Conservation (phyloP, 257 asterid genomes). For the Cordia subcordata region DNA sequence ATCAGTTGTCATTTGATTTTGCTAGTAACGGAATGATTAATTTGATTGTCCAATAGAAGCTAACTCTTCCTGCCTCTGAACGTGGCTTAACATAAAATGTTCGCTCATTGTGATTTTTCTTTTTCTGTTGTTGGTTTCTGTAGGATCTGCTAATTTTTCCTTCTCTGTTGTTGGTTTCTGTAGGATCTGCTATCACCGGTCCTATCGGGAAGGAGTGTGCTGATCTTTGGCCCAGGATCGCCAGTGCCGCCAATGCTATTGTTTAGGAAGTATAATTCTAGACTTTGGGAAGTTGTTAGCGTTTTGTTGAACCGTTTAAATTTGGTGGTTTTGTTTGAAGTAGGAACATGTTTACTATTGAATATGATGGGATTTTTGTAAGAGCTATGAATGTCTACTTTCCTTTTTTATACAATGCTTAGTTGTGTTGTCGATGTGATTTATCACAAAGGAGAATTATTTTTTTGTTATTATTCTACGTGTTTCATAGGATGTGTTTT, state of each 20-base stretch:
- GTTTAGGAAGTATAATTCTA: constrained; percentile 6
- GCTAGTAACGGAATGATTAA: too few species aligned
- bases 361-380: background rate
- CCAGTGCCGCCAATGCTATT: constrained; percentile 44
- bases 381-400: background rate
- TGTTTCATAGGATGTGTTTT: too few species aligned
- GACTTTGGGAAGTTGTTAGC: background rate
- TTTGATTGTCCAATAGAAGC: too few species aligned
- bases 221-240: constrained; percentile 52
- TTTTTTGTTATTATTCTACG: too few species aligned
- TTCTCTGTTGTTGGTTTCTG: too few species aligned
- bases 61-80: too few species aligned
- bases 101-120: background rate
- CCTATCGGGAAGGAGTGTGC: constrained; percentile 60
- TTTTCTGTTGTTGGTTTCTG: background rate
- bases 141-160: constrained; percentile 44
- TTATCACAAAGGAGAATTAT: too few species aligned
- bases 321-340: background rate
- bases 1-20: too few species aligned
- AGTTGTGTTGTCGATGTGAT: too few species aligned
- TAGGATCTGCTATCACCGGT: constrained; percentile 45
- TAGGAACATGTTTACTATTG: background rate
- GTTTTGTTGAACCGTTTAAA: background rate
- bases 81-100: too few species aligned
- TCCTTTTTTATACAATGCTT: background rate